These are phyloP conservation scores for Salinomyces thailandicus DNA, from an alignment of 2,329 filamentous ascomycete species.

Conservation along the genomic window DNA sequence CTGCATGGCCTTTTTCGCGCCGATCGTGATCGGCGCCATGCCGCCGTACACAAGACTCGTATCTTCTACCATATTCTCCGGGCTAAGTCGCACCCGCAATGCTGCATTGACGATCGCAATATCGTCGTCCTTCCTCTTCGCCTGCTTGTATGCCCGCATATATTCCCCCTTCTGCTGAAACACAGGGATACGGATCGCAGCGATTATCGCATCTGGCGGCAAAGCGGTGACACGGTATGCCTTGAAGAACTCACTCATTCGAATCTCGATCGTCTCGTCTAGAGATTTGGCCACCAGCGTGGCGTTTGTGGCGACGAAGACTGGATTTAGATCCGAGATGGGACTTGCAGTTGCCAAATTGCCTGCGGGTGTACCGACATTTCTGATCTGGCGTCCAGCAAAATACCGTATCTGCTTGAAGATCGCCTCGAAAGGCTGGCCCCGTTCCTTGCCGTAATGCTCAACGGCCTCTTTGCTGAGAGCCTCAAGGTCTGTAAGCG, in stretches of 20 bases:
- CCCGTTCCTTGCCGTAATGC: conserved; percentile 60
- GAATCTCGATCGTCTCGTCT: conserved; percentile 66
- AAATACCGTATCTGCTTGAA: conserved; percentile 92
- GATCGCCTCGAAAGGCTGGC: conserved; percentile 81
- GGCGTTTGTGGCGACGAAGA: conserved; percentile 79
- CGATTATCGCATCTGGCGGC: conserved; percentile 70
- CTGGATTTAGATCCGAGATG: conserved; percentile 91
- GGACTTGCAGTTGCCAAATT: conserved; percentile 91
- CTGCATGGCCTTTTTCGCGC: conserved; percentile 65
- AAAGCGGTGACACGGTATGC: conserved; percentile 81
- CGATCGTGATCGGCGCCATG: conserved; percentile 86
- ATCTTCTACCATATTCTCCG: conserved; percentile 59
- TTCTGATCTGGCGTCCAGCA: conserved; percentile 87
- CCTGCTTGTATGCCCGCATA: conserved; percentile 86
- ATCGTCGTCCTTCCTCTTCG: conserved; percentile 95
- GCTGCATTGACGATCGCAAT: conserved; percentile 95
- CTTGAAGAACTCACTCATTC: conserved; percentile 85
- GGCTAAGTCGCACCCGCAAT: conserved; percentile 60
- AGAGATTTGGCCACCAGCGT: conserved; percentile 70
- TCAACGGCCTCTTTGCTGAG: conserved; percentile 71
- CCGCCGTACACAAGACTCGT: conserved; percentile 83
- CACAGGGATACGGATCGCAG: conserved; percentile 74
- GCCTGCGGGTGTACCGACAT: conserved; percentile 92
- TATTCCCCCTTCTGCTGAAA: conserved; percentile 67
- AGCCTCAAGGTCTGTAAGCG: conserved; percentile 78